Conservation (phyloP, 1,139 yeast genomes). For the Trichomonascaceae sp. region DNA sequence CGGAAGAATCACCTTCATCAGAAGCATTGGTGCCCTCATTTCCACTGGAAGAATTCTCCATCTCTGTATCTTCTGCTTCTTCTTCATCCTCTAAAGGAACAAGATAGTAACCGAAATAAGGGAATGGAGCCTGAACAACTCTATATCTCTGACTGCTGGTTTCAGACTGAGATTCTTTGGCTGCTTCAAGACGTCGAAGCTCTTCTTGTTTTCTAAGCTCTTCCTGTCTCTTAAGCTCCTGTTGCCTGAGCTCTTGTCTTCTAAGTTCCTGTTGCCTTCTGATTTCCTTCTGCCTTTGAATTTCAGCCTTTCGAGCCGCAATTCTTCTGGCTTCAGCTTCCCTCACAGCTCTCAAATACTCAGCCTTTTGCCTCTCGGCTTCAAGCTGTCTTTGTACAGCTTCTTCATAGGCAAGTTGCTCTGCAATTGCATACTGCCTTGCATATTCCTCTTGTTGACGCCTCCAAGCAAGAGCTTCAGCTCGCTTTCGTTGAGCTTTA, state of each 20-base stretch:
- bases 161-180: neutral
- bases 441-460: constrained; percentile 5
- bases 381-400: constrained; percentile 4
- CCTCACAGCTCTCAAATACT: neutral
- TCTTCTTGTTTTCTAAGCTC: constrained; percentile 1
- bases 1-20: neutral
- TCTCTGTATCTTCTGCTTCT: constrained; percentile 1
- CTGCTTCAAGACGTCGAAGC: constrained; percentile 4
- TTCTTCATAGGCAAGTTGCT: constrained; percentile 4
- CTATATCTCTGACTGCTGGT: constrained; percentile 1
- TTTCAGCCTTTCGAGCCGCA: constrained; percentile 3
- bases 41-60: constrained; percentile 1
- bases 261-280: neutral
- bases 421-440: constrained; percentile 3
- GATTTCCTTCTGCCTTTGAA: neutral
- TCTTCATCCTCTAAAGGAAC: constrained; percentile 5
- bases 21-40: neutral
- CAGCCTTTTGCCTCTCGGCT: constrained; percentile 4
- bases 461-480: constrained; percentile 6
- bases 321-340: neutral
- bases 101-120: constrained; percentile 2
- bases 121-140: constrained; percentile 7
- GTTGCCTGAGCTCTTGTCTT: too few relatives aligned
- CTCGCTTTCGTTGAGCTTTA: constrained; percentile 5
- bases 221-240: neutral